phyloP scores from a whole-genome alignment of 805 yeast genomes.

The Dipodascus geniculatus region DNA sequence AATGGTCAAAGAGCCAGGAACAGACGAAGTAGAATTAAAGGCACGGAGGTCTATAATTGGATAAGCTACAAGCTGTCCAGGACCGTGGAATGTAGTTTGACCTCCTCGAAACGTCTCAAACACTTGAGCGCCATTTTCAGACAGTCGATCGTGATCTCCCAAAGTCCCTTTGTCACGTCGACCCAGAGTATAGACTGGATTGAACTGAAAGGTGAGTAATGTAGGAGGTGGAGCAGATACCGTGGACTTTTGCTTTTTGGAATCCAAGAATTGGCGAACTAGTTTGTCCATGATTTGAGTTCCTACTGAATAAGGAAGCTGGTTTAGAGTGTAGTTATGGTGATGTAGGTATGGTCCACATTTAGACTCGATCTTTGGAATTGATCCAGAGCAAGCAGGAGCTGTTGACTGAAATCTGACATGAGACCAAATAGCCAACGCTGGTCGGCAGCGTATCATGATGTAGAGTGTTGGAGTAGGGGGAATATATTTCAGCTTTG shows the following conservation, averaged over 20 bases:
- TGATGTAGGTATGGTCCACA: conserved; percentile 8
- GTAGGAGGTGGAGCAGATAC: conserved; percentile 41
- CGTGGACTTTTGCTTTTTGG: conserved; percentile 9
- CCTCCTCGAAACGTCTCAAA: conserved; percentile 89
- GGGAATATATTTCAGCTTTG: too few relatives aligned
- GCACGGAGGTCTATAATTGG: conserved; percentile 60
- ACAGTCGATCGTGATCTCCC: conserved; percentile 20
- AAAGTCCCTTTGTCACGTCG: conserved; percentile 56
- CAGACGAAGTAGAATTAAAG: conserved; percentile 16
- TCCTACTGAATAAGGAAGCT: not conserved
- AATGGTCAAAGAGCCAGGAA: conserved; percentile 13
- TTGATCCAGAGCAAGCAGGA: conserved; percentile 3
- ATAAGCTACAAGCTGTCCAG: conserved; percentile 86
- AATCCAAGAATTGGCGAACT: conserved; percentile 15
- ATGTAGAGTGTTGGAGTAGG: too few relatives aligned
- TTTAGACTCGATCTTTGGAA: conserved; percentile 14
- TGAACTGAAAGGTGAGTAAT: conserved; percentile 71
- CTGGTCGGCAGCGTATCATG: too few relatives aligned
- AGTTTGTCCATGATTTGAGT: conserved; percentile 11
- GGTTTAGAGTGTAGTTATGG: not conserved
- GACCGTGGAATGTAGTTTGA: conserved; percentile 92
- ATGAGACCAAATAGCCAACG: not conserved
- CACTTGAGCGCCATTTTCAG: conserved; percentile 37
- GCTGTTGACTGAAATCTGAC: conserved; percentile 8
- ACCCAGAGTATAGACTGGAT: conserved; percentile 86